Conservation (phyloP, 192 early-diverging fungal species). For the Coemansia sp. region DNA sequence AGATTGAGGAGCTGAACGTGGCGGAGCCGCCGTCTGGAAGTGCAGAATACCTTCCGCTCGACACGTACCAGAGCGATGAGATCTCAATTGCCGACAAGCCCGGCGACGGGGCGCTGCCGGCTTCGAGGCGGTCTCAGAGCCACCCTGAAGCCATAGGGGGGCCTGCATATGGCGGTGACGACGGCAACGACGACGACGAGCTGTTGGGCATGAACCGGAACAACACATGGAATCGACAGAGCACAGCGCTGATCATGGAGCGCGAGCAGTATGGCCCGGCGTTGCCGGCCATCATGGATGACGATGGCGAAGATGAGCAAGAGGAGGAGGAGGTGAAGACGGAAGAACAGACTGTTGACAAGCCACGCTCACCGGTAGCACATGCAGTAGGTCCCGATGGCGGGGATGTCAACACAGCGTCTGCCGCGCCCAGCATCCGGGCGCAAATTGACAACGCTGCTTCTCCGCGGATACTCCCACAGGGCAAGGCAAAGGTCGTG, state of each 20-base stretch:
- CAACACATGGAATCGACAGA: constrained; percentile 40
- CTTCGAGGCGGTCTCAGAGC: neutral
- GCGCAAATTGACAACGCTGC: neutral
- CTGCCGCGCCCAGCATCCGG: neutral
- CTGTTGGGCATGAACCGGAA: constrained; percentile 23
- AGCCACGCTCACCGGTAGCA: neutral
- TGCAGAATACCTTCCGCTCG: constrained; percentile 43
- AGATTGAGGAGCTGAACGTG: constrained; percentile 37
- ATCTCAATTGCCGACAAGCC: neutral
- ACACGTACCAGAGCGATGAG: constrained; percentile 11
- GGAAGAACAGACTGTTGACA: too few species aligned
- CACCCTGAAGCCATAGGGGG: neutral
- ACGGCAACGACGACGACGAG: constrained; percentile 16
- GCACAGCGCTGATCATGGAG: constrained; percentile 28
- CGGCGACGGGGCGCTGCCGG: neutral
- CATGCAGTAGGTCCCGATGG: too few species aligned
- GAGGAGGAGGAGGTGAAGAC: neutral
- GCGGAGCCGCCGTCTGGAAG: constrained; percentile 25
- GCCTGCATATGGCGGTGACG: neutral
- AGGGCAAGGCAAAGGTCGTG: neutral
- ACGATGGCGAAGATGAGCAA: constrained; percentile 11
- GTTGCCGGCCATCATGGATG: constrained; percentile 24
- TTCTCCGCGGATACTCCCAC: neutral
- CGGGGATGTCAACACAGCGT: too few species aligned
- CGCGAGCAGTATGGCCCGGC: constrained; percentile 28